Base-by-base conservation (phyloP, 2,329 filamentous ascomycete species). In the Epichloe elymi region DNA sequence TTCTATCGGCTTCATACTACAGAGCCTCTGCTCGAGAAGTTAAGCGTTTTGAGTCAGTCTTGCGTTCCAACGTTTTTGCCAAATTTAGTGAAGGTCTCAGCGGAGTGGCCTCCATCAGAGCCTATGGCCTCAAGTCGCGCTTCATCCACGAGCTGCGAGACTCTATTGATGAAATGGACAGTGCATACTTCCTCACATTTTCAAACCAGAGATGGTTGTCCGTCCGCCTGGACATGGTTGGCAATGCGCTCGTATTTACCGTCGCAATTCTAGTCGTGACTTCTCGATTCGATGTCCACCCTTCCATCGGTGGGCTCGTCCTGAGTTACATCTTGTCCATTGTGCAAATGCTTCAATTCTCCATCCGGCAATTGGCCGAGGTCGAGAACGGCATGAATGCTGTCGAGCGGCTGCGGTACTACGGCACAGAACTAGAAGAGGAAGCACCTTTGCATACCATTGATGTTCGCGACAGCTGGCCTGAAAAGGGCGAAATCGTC, bases 311-410 rank as follows among this genome's bases (percentile, higher is more conserved):
- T 44, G 93, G 93, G 19, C 73, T 97, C 39, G 89, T 97, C 0
- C 75, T 98, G 20, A 93, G 86, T 45, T 97, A 97, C 67, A 95
- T 97, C 62, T 76, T 98, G 17, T 79, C 85, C 14, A 95, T 96
- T 61, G 89, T 95, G 17, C 88, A 94, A 66, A 89, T 96, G 85
- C 84, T 97, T 57, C 91, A 96, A 63, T 96, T 96, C 67, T 91
- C 88, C 0, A 88, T 97, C 17, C 81, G 93, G 17, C 91, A 97
- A 67, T 75, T 96, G 7, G 91, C 91, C 26, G 91, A 96, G 66
- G 88, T 97, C 8, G 91, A 97, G 67, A 97, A 96, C 68, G 88
- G 90, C 63, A 97, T 97, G 91, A 97, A 96, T 65, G 84, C 90
- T 0, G 93, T 94, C 0, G 91, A 97, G 69, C 84, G 93, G 47